Base-by-base conservation (phyloP, 495 filamentous ascomycete species). In the Podospora bellae-mahoneyi region DNA sequence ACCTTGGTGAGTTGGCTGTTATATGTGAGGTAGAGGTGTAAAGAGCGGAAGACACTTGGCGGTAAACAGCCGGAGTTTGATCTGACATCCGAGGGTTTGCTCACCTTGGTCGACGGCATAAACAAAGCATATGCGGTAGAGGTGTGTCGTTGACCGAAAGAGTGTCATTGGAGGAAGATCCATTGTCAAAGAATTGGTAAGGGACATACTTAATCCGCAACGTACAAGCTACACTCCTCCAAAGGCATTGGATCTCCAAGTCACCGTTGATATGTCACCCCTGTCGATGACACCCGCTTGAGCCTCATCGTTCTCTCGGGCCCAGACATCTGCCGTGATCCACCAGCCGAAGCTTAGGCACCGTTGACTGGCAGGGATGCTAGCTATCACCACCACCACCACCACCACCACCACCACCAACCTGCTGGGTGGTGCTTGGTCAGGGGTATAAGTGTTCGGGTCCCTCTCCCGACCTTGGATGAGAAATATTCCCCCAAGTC, bases 361-460 rank as follows among this genome's bases (percentile, higher is more conserved):
- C 53, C 39, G 32, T 44, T 64, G 64, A 62, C 54, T 15, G 20
- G 34, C 68, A 70, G 64, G 68, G 68, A 70, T 66, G 56, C 32
- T 55, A 56, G 48, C 32, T 70, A 66, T 66, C 64, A 28, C 23
- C 23, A 23, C 23, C 20, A 23, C 20, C 23, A 23, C 23, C 23
- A 23, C 1, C 23, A 23, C 23, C 23, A 23, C 23, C 23, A 23
- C 23, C 23, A 23, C 59, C 68, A 55, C 53, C 58, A 55, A 18
- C 10, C 53, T 20, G n/a, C 55, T 58, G 39, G 39, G 7, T 3
- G 39, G 7, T 3, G 13, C 56, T 30, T 26, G 60, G 60, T 62
- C 60, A 26, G 30, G 30, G 23, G 32, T 39, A 28, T 28, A 62
- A 62, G 60, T 62, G 60, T 19, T 62, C 30, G 26, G 39, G 39